phyloP scores from a whole-genome alignment of 192 early-diverging fungal genomes.

The Gonapodya prolifera region DNA sequence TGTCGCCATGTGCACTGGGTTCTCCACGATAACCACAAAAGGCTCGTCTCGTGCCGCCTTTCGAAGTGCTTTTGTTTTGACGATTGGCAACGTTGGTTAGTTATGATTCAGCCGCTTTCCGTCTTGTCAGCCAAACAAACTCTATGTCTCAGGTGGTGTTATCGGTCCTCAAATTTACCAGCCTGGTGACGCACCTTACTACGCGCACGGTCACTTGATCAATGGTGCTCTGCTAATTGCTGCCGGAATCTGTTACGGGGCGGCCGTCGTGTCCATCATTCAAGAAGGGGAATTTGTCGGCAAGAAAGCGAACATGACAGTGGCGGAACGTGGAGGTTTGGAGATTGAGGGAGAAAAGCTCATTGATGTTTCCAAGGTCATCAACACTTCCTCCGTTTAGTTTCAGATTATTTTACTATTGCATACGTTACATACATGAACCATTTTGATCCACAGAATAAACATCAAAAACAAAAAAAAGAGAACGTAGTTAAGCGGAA shows the following conservation, averaged over 20 bases:
- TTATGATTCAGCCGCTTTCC: too few relatives aligned
- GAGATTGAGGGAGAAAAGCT: neutral
- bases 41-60: too few relatives aligned
- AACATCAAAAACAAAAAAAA: too few relatives aligned
- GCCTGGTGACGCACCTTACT: neutral
- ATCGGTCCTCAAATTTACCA: slow-evolving; percentile 23
- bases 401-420: too few relatives aligned
- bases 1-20: neutral
- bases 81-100: too few relatives aligned
- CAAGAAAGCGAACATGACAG: neutral
- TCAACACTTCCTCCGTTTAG: neutral
- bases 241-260: neutral
- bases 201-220: neutral
- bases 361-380: neutral
- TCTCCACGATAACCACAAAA: neutral
- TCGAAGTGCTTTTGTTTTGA: too few relatives aligned
- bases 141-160: slow-evolving; percentile 12
- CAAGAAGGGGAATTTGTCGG: neutral
- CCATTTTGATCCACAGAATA: too few relatives aligned
- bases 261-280: neutral
- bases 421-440: too few relatives aligned
- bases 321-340: neutral
- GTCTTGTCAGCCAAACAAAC: neutral
- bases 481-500: too few relatives aligned
- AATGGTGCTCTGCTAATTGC: neutral